Evolutionary conservation across 2,329 filamentous ascomycete species (phyloP).

Genomic region (Hypoxylon sp.): DNA sequence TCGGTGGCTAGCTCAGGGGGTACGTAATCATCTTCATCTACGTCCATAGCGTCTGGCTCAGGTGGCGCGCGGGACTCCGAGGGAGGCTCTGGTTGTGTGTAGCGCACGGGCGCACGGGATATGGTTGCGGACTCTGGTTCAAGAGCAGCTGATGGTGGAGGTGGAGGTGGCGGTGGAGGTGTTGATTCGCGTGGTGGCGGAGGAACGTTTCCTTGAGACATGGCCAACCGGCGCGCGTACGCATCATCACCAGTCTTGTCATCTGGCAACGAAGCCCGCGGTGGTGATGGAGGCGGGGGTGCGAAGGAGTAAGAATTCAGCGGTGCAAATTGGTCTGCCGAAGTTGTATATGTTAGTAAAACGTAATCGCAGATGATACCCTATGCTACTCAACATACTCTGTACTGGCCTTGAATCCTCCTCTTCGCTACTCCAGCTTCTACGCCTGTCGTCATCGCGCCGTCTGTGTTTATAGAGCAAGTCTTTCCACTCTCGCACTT

Average conservation of each 20-base stretch:
- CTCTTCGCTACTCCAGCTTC: slow-evolving; percentile 55
- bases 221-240: slow-evolving; percentile 73
- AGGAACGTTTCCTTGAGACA: slow-evolving; percentile 63
- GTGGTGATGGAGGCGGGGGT: slow-evolving; percentile 67
- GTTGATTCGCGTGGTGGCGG: slow-evolving; percentile 48
- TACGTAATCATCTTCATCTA: slow-evolving; percentile 53
- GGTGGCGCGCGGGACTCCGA: slow-evolving; percentile 60
- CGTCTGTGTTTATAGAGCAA: slow-evolving; percentile 79
- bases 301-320: slow-evolving; percentile 70
- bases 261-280: slow-evolving; percentile 64
- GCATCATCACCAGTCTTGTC: slow-evolving; percentile 78
- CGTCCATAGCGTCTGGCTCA: slow-evolving; percentile 58
- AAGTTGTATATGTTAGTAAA: slow-evolving; percentile 37
- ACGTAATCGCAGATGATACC: not conserved
- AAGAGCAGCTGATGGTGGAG: slow-evolving; percentile 58
- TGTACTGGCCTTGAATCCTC: slow-evolving; percentile 49
- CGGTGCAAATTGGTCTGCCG: slow-evolving; percentile 71
- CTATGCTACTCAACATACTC: slow-evolving; percentile 54
- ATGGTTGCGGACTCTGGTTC: slow-evolving; percentile 70
- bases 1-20: slow-evolving; percentile 41
- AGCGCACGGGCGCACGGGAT: slow-evolving; percentile 83
- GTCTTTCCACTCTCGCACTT: slow-evolving; percentile 88
- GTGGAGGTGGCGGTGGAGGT: slow-evolving; percentile 54
- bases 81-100: slow-evolving; percentile 68
- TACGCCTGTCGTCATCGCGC: slow-evolving; percentile 64